Evolutionary conservation across 371 early-diverging fungal species (phyloP).

Genomic region (Apophysomyces elegans): DNA sequence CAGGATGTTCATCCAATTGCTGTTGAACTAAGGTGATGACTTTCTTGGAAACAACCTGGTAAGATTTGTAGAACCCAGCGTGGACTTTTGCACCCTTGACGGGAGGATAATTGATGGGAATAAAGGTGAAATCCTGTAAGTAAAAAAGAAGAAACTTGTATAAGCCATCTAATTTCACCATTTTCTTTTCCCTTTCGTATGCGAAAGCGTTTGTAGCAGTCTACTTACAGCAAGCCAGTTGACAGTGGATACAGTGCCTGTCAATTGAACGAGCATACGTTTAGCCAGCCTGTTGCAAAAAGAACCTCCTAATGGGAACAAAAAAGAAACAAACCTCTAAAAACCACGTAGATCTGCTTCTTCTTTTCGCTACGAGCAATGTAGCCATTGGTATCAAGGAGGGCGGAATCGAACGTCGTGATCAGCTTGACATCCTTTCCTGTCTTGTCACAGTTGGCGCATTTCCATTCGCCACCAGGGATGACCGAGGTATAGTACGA

Average conservation of each 20-base stretch:
- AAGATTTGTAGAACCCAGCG: constrained; percentile 15
- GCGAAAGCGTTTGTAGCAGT: no score
- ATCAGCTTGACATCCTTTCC: constrained; percentile 15
- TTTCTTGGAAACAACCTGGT: background rate
- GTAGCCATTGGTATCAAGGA: constrained; percentile 15
- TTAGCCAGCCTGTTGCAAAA: background rate
- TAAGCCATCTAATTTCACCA: no score
- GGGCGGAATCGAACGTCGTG: background rate
- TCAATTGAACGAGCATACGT: background rate
- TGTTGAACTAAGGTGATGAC: background rate
- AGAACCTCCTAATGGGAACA: background rate
- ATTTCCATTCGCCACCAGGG: constrained; percentile 19
- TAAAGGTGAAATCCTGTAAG: background rate
- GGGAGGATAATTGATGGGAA: constrained; percentile 16
- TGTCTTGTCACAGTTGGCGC: constrained; percentile 16
- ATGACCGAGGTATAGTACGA: constrained; percentile 25
- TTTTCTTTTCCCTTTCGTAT: no score
- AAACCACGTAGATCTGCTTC: constrained; percentile 18
- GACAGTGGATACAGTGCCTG: constrained; percentile 17
- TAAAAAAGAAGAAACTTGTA: background rate
- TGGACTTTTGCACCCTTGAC: constrained; percentile 23
- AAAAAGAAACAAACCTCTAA: constrained; percentile 9
- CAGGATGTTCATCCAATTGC: constrained; percentile 13
- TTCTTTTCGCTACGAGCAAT: constrained; percentile 15
- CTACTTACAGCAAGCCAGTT: constrained; percentile 25